Base-by-base conservation (phyloP, 139 green algal species). In the Nannochloris sp. region DNA sequence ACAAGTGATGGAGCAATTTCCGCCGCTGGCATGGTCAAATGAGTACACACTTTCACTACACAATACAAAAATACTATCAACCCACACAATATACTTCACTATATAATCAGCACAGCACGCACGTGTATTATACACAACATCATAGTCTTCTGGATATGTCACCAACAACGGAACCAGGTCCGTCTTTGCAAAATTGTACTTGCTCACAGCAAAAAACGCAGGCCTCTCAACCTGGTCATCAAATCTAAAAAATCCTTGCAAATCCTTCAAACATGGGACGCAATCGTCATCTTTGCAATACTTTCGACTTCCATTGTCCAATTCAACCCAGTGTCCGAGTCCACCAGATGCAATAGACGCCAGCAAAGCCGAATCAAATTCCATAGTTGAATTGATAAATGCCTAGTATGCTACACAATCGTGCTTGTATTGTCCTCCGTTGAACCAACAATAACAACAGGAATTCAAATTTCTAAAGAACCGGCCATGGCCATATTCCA, bases 21-120 rank as follows among this genome's bases (percentile, higher is more conserved):
- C 11, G 83, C 23, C 60, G 21, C 36, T 0, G 90, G 90, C 83
- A 97, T 89, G 3, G 86, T 96, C 40, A 97, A 76, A 65, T 94
- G 90, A 9, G 87, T 89, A 4, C 87, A 60, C 24, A 97, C 85
- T 72, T 96, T 96, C 62, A 97, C 87, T 96, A 88, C 67, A 66
- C 15, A 15, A 57, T 14, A 29, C 62, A 57, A 24, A 3, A 16
- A 16, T 49, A 49, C 3, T 7, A 53, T n/a, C 2, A 19, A 24
- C 18, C 15, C 46, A 18, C 16, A 7, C 24, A 4, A 27, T 27
- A 27, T 27, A 27, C 24, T 27, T 27, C 24, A 27, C 24, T 25
- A 21, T 53, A 3, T 18, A 53, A 51, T 12, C 12, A 51, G 9
- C 18, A 19, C 15, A 12, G 4, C 16, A 53, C 46, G 16, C 46